Evolutionary conservation across 139 green algal species (phyloP).

Genomic region (Desmodesmus armatus): DNA sequence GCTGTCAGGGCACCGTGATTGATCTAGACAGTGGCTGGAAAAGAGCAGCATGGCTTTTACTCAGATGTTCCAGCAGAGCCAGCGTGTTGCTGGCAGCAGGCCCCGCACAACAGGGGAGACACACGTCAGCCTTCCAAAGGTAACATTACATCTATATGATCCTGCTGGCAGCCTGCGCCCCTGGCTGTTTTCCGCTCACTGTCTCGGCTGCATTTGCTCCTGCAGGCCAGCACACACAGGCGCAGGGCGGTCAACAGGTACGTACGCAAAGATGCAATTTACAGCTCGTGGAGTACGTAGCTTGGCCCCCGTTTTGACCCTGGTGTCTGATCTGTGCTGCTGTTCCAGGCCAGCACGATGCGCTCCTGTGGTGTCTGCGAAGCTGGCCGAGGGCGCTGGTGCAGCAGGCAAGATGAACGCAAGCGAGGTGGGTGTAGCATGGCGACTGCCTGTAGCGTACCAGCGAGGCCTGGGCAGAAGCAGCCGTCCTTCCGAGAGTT

Average conservation of each 20-base stretch:
- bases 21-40: too few species aligned
- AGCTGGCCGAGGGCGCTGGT: slow-evolving; percentile 40
- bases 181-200: background rate
- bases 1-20: too few species aligned
- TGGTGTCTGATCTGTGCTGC: too few species aligned
- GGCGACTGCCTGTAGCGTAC: background rate
- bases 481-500: background rate
- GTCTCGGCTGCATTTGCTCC: background rate
- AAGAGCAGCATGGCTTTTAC: too few species aligned
- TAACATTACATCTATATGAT: background rate
- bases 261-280: too few species aligned
- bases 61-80: slow-evolving; percentile 26
- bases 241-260: slow-evolving; percentile 17
- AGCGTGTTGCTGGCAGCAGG: slow-evolving; percentile 2
- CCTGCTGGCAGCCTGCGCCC: background rate
- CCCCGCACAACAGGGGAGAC: background rate
- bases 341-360: slow-evolving; percentile 19
- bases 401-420: slow-evolving; percentile 35
- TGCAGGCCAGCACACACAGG: slow-evolving; percentile 8
- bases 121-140: background rate
- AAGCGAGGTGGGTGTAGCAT: slow-evolving; percentile 18
- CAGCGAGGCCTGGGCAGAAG: background rate
- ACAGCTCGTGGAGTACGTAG: too few species aligned
- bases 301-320: too few species aligned
- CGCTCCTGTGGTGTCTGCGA: slow-evolving; percentile 38